Evolutionary conservation across 2,329 filamentous ascomycete species (phyloP).

Genomic region (Emmonsiellopsis sp.): DNA sequence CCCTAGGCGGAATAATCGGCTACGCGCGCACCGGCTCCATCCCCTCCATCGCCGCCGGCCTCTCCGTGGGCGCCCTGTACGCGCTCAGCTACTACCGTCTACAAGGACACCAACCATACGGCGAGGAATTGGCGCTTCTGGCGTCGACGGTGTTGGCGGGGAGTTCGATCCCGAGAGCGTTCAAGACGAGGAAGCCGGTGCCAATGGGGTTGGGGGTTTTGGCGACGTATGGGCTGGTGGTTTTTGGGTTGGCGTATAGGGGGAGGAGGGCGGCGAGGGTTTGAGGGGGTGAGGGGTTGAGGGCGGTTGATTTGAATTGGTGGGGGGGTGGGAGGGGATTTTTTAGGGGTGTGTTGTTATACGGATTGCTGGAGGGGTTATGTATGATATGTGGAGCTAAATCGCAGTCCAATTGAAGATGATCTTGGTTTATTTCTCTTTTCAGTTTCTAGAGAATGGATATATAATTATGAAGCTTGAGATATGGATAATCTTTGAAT

Average conservation of each 20-base stretch:
- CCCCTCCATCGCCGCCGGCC: slow-evolving; percentile 76
- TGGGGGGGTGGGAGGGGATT: not conserved
- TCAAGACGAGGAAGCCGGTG: slow-evolving; percentile 75
- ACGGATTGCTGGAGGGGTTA: no score
- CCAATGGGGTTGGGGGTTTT: slow-evolving; percentile 70
- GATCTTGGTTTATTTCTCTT: not conserved
- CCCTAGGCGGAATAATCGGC: slow-evolving; percentile 77
- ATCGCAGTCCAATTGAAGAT: not conserved
- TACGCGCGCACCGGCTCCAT: slow-evolving; percentile 77
- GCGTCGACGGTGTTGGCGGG: slow-evolving; percentile 80
- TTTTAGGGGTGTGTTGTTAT: no score
- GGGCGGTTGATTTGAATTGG: not conserved
- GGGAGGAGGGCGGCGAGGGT: slow-evolving; percentile 19
- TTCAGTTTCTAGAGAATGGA: slow-evolving; percentile 7
- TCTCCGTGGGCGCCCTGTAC: slow-evolving; percentile 71
- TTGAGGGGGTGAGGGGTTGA: not conserved
- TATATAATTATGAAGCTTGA: no score
- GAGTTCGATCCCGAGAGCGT: slow-evolving; percentile 74
- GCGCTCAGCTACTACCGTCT: slow-evolving; percentile 74
- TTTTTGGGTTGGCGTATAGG: slow-evolving; percentile 64
- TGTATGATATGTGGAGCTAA: not conserved
- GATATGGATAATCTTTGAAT: no score
- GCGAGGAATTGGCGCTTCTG: slow-evolving; percentile 78
- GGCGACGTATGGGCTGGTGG: slow-evolving; percentile 67
- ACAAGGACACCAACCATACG: slow-evolving; percentile 66